These are phyloP conservation scores for Punctularia strigosozonata DNA, from an alignment of 768 basidiomycete species.

Conservation along the genomic window DNA sequence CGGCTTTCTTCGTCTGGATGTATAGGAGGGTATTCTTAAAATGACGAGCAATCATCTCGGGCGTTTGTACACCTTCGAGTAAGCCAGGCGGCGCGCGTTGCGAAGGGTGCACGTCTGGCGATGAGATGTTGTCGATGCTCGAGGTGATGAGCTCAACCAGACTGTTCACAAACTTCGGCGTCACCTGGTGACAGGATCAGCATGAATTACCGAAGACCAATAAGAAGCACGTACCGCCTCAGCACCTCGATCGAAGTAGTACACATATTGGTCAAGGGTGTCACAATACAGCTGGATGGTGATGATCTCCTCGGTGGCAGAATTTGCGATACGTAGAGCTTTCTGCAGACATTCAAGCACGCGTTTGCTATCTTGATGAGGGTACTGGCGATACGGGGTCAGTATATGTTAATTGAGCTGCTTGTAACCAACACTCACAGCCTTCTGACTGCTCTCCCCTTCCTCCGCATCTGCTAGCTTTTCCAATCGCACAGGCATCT, in stretches of 20 bases:
- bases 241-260: slow-evolving; percentile 90
- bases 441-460: slow-evolving; percentile 14
- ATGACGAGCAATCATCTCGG: slow-evolving; percentile 89
- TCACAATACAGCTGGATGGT: slow-evolving; percentile 95
- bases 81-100: slow-evolving; percentile 81
- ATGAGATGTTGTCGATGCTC: slow-evolving; percentile 85
- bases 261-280: slow-evolving; percentile 90
- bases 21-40: slow-evolving; percentile 85
- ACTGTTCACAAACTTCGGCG: slow-evolving; percentile 93
- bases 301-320: slow-evolving; percentile 92
- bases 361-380: slow-evolving; percentile 91
- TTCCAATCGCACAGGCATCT: no score
- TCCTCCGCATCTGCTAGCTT: slow-evolving; percentile 27
- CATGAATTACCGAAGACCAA: background rate
- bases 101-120: slow-evolving; percentile 79
- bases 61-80: slow-evolving; percentile 85
- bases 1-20: slow-evolving; percentile 68
- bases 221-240: slow-evolving; percentile 55
- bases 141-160: slow-evolving; percentile 92
- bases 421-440: no score
- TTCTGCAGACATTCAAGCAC: slow-evolving; percentile 97
- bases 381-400: slow-evolving; percentile 35
- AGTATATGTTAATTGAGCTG: background rate
- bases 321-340: slow-evolving; percentile 90
- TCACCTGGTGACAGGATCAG: slow-evolving; percentile 43